Base-by-base conservation (phyloP, 257 asterid species). In the Ehretia macrophylla region DNA sequence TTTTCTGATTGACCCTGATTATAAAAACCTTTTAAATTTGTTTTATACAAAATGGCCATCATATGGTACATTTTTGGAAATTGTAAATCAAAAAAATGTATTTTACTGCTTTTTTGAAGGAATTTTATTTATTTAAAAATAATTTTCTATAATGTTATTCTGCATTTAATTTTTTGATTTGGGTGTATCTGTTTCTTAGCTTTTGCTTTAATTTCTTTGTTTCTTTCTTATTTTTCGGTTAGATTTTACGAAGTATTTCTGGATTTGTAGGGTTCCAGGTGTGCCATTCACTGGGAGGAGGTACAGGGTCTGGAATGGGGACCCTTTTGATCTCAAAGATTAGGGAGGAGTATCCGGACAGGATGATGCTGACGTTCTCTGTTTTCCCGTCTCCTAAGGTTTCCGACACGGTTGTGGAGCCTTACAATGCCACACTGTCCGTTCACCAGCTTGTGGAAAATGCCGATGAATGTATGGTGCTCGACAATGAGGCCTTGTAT, bases 391-490 rank as follows among this genome's bases (percentile, higher is more conserved):
- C 84, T n/a, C 78, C 84, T 17, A 74, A 78, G 67, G 84, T 79
- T 51, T 75, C 84, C 3, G 84, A 78, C 27, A 78, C 84, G 1
- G 84, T 78, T 17, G 81, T 78, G 8, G 84, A 75, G 76, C 84
- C 81, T 6, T 78, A 78, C 81, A 78, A 78, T 16, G 81, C 84
- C 12, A 78, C 79, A 0, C 47, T 78, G 17, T 78, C 84, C 13
- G 84, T 79, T 51, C 84, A 79, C 48, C 84, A 79, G 70, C 84
- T 79, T n/a, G 84, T 79, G 27, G 84, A 79, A 51, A 79, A 79
- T 23, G 81, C 81, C 0, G 84, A 79, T 60, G 81, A 79, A 56
- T 79, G 84, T 40, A 79, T 75, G 79, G 81, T 79, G n/a, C n/a
- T n/a, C n/a, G n/a, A n/a, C n/a, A n/a, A n/a, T n/a, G n/a, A n/a